These are phyloP conservation scores for Gossypium davidsonii DNA, from an alignment of 441 rosid genomes.

Conservation along the genomic window DNA sequence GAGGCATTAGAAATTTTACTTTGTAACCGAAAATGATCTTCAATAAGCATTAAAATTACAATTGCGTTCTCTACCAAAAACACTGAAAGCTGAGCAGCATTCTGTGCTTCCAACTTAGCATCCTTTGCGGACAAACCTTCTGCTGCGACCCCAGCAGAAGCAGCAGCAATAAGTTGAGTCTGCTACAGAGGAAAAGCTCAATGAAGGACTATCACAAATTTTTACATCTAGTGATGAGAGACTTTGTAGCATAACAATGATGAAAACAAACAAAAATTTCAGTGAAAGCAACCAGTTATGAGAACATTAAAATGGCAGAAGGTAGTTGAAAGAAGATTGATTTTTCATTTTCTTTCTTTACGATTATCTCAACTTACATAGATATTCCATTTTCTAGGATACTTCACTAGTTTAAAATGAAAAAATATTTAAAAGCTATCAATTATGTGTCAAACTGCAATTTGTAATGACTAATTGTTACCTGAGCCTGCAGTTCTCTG, in stretches of 20 bases:
- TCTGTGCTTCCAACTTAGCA: constrained; percentile 85
- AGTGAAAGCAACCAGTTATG: background rate
- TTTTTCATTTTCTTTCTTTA: background rate
- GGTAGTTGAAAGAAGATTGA: background rate
- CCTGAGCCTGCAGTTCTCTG: constrained; percentile 98
- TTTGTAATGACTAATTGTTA: constrained; percentile 18
- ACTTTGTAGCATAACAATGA: background rate
- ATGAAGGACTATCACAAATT: constrained; percentile 21
- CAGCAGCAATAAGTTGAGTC: constrained; percentile 99
- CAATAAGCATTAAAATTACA: constrained; percentile 97
- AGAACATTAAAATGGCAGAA: background rate
- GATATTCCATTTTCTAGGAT: background rate
- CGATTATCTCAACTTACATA: background rate
- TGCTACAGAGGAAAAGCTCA: constrained; percentile 38
- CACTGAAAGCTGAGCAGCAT: constrained; percentile 97
- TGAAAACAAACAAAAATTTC: constrained; percentile 9
- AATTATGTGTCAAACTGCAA: background rate
- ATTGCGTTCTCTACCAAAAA: constrained; percentile 98
- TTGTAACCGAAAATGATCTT: constrained; percentile 96
- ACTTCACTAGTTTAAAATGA: background rate
- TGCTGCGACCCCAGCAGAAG: constrained; percentile 99
- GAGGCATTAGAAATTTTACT: constrained; percentile 76
- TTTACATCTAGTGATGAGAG: constrained; percentile 7
- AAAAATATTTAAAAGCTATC: background rate
- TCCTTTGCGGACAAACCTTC: constrained; percentile 87